Conservation (phyloP, 345 rosid species). For the Aquilaria yunnanensis region DNA sequence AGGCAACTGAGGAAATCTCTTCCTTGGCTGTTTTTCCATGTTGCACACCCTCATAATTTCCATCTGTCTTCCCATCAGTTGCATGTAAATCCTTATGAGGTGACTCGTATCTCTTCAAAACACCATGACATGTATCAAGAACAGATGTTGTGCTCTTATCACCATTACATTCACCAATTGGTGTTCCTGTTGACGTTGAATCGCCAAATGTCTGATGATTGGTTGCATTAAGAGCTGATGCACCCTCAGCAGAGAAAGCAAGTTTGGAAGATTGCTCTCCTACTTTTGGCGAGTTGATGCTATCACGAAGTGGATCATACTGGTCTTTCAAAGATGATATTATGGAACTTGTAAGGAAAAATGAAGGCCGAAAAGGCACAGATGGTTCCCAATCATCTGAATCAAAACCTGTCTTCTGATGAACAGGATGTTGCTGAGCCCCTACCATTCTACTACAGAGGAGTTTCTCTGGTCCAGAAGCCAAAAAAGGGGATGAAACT, state of each 20-base stretch:
- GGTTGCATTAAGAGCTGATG: slow-evolving; percentile 21
- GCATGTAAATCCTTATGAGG: slow-evolving; percentile 27
- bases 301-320: slow-evolving; percentile 61
- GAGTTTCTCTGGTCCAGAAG: slow-evolving; percentile 29
- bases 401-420: slow-evolving; percentile 31
- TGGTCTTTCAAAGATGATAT: slow-evolving; percentile 46
- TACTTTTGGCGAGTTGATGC: slow-evolving; percentile 32
- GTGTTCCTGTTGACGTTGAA: slow-evolving; percentile 19
- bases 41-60: slow-evolving; percentile 40
- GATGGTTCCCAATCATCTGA: slow-evolving; percentile 89
- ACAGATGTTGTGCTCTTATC: slow-evolving; percentile 43
- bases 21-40: slow-evolving; percentile 31
- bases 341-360: slow-evolving; percentile 35
- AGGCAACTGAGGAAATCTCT: slow-evolving; percentile 38
- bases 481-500: slow-evolving; percentile 25
- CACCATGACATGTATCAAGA: slow-evolving; percentile 25
- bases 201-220: slow-evolving; percentile 29
- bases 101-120: slow-evolving; percentile 22
- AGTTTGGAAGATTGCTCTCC: slow-evolving; percentile 30
- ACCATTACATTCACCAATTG: slow-evolving; percentile 28
- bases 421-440: slow-evolving; percentile 18
- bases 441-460: slow-evolving; percentile 13
- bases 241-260: slow-evolving; percentile 31
- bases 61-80: slow-evolving; percentile 35
- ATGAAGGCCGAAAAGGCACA: slow-evolving; percentile 72